Conservation (phyloP, 805 yeast species). For the Pichia phayaonensis region DNA sequence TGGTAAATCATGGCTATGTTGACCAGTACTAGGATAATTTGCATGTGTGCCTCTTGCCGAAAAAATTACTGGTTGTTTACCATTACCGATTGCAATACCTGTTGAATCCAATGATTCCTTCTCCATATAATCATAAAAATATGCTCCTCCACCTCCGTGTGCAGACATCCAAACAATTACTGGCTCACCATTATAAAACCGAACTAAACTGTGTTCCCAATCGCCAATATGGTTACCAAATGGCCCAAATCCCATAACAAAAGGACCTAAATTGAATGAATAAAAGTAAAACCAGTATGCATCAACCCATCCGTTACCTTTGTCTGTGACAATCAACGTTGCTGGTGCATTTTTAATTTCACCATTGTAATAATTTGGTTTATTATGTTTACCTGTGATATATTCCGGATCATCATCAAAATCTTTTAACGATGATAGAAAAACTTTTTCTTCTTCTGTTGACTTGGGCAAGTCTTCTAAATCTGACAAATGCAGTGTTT, state of each 20-base stretch:
- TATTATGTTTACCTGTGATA: slow-evolving; percentile 66
- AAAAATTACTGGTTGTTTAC: slow-evolving; percentile 63
- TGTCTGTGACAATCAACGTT: slow-evolving; percentile 73
- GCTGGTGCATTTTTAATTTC: slow-evolving; percentile 73
- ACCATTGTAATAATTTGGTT: slow-evolving; percentile 68
- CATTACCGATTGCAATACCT: slow-evolving; percentile 14
- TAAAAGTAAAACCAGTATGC: slow-evolving; percentile 96
- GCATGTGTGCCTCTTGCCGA: slow-evolving; percentile 97
- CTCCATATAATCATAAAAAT: slow-evolving; percentile 68
- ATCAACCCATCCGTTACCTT: slow-evolving; percentile 92
- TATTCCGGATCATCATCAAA: slow-evolving; percentile 71
- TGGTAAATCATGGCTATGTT: slow-evolving; percentile 92
- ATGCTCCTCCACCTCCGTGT: slow-evolving; percentile 96
- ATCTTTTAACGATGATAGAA: slow-evolving; percentile 59
- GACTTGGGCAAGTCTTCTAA: slow-evolving; percentile 30
- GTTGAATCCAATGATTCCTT: slow-evolving; percentile 18
- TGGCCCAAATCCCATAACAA: slow-evolving; percentile 96
- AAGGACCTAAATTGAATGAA: slow-evolving; percentile 91
- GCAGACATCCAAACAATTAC: slow-evolving; percentile 93
- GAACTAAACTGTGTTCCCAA: slow-evolving; percentile 91
- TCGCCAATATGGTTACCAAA: slow-evolving; percentile 97
- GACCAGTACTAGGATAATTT: slow-evolving; percentile 92
- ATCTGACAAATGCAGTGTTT: slow-evolving; percentile 23
- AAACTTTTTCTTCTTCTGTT: slow-evolving; percentile 33
- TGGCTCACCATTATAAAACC: slow-evolving; percentile 78